Base-by-base conservation (phyloP, 2,329 filamentous ascomycete genomes). In the Didymella exigua region DNA sequence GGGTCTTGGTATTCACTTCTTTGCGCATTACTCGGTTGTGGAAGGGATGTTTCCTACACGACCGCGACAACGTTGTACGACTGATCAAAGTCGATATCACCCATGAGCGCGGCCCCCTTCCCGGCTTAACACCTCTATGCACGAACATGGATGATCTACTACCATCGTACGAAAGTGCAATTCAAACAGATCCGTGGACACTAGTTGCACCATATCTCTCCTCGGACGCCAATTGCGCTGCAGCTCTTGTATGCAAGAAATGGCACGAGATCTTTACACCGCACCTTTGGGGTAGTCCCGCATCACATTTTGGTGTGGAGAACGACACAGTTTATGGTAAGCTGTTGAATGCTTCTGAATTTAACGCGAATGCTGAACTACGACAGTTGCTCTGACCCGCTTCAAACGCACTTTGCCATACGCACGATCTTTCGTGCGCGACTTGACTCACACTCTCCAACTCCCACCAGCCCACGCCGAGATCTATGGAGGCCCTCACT, bases 251-350 rank as follows among this genome's bases (percentile, higher is more conserved):
- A 8, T 85, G 80, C 62, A 79, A 74, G 49, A 74, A 76, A 75
- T 86, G 84, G 83, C 82, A 86, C 63, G 64, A 73, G 24, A 79
- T 82, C n/a, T 86, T 86, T 60, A 78, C 81, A 47, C 83, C 83
- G 2, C 80, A 82, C 58, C 76, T 87, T 1, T 87, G 85, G 85
- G 84, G 84, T 14, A 82, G 84, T 63, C 85, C 85, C 18, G 83
- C 84, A 0, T 85, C 83, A 8, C 84, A 87, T 68, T 87, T 87
- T 66, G 83, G 82, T 26, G 77, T 78, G 2, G 79, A 86, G 46
- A 84, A 86, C 63, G 84, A 86, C 65, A 81, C 79, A 8, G 83
- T 86, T 26, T 86, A 86, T 63, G 79, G 81, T 77, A 57, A 27
- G 51, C 29, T 29, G 9, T n/a, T 31, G 2, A 5, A 16, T 10